Evolutionary conservation across 2,329 filamentous ascomycete species (phyloP).

Genomic region (Lasiodiplodia theobromae): DNA sequence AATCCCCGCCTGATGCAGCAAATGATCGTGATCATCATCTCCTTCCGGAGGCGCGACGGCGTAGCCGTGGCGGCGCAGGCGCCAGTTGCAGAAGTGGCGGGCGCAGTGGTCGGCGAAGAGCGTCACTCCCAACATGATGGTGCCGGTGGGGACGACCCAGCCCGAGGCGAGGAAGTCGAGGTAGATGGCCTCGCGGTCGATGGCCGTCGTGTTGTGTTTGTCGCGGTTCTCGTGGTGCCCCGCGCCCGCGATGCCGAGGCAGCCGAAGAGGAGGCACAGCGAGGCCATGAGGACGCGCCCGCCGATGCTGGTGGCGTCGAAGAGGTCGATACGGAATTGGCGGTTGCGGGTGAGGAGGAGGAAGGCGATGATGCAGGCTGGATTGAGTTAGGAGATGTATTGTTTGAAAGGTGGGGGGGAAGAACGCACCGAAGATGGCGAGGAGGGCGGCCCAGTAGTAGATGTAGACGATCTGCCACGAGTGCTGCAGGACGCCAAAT

Average conservation of each 20-base stretch:
- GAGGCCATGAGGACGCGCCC: conserved; percentile 39
- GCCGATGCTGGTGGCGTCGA: conserved; percentile 48
- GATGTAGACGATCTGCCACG: conserved; percentile 44
- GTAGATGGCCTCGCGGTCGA: conserved; percentile 23
- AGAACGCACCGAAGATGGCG: conserved; percentile 42
- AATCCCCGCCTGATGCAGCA: too few relatives aligned
- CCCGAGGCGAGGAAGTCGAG: conserved; percentile 42
- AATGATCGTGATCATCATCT: not conserved
- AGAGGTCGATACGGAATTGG: conserved; percentile 48
- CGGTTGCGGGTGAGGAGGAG: conserved; percentile 46
- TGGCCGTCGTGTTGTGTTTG: too few relatives aligned
- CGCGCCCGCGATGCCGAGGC: conserved; percentile 37
- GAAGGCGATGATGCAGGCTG: conserved; percentile 45
- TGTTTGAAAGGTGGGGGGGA: too few relatives aligned
- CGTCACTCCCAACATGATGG: conserved; percentile 45
- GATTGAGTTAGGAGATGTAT: too few relatives aligned
- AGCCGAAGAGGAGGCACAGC: conserved; percentile 42
- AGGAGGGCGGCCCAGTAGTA: conserved; percentile 50
- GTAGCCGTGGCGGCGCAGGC: conserved; percentile 33
- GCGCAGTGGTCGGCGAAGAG: conserved; percentile 42
- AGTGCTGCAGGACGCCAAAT: conserved; percentile 38
- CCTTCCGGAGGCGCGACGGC: not conserved
- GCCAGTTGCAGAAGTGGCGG: conserved; percentile 41
- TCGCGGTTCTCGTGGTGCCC: too few relatives aligned
- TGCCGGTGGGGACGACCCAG: conserved; percentile 44